Evolutionary conservation across 2,329 filamentous ascomycete genomes (phyloP).

Genomic region (Seiridium unicorne): DNA sequence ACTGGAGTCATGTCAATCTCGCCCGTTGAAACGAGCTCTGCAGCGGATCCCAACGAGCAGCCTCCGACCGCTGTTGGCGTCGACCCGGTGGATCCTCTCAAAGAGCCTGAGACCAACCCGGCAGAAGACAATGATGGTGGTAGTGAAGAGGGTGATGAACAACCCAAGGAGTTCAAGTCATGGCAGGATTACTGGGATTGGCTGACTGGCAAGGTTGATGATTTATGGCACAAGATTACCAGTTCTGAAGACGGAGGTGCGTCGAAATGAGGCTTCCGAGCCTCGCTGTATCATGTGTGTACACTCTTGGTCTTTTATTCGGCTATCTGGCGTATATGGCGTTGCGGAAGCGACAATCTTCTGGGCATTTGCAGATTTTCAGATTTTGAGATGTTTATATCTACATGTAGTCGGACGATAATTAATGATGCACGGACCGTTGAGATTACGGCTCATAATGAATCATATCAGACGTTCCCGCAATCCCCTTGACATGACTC

Average conservation of each 20-base stretch:
- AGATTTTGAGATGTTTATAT: neutral
- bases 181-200: conserved; percentile 47
- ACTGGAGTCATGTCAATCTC: conserved; percentile 2
- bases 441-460: neutral
- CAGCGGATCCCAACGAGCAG: neutral
- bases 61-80: conserved; percentile 1
- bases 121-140: neutral
- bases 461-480: neutral
- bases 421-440: neutral
- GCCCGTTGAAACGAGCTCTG: conserved; percentile 1
- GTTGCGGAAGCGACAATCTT: neutral
- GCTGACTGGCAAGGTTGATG: conserved; percentile 46
- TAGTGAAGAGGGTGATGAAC: conserved; percentile 14
- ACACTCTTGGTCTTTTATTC: neutral
- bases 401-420: neutral
- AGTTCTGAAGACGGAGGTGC: conserved; percentile 14
- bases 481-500: neutral
- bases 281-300: neutral
- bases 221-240: conserved; percentile 45
- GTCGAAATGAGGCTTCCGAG: neutral
- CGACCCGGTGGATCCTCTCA: conserved; percentile 16
- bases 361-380: no score
- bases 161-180: conserved; percentile 22
- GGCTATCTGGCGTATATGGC: neutral
- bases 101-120: neutral